phyloP scores from a whole-genome alignment of 768 basidiomycete genomes.

The Mycena alexandri region DNA sequence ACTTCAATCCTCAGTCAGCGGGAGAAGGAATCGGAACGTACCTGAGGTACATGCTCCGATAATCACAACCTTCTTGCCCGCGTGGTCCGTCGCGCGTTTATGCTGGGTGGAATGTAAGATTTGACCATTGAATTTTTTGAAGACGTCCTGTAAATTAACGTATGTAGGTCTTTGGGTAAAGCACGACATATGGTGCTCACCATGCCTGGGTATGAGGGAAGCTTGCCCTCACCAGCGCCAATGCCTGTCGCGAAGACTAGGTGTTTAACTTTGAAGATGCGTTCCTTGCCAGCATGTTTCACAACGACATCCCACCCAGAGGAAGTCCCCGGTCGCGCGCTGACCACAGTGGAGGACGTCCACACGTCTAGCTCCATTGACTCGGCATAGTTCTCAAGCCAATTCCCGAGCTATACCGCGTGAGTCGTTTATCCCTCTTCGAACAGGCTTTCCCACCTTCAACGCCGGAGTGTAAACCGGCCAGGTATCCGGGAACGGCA shows the following conservation, averaged over 20 bases:
- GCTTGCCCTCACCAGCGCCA: slow-evolving; percentile 56
- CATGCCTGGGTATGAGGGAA: slow-evolving; percentile 62
- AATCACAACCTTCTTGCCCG: slow-evolving; percentile 72
- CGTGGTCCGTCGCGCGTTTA: slow-evolving; percentile 58
- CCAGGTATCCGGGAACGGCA: slow-evolving; percentile 60
- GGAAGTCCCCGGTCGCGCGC: slow-evolving; percentile 45
- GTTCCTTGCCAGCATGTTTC: slow-evolving; percentile 46
- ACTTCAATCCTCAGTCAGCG: neutral
- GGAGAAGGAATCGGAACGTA: neutral
- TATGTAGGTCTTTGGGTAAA: too few species aligned
- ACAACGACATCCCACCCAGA: slow-evolving; percentile 58
- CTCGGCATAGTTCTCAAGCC: slow-evolving; percentile 68
- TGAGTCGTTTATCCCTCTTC: neutral
- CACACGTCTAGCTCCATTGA: slow-evolving; percentile 67
- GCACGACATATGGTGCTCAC: slow-evolving; percentile 35
- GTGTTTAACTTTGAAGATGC: slow-evolving; percentile 58
- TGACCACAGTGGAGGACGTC: slow-evolving; percentile 55
- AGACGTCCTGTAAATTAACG: slow-evolving; percentile 49
- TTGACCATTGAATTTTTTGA: slow-evolving; percentile 66
- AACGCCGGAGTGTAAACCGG: slow-evolving; percentile 57
- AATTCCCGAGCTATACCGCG: slow-evolving; percentile 62
- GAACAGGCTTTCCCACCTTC: slow-evolving; percentile 47
- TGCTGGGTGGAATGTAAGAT: slow-evolving; percentile 66
- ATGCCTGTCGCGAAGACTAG: slow-evolving; percentile 69
- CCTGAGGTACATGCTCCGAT: slow-evolving; percentile 74